These are phyloP conservation scores for Kwoniella pini DNA, from an alignment of 768 basidiomycete genomes.

Conservation along the genomic window DNA sequence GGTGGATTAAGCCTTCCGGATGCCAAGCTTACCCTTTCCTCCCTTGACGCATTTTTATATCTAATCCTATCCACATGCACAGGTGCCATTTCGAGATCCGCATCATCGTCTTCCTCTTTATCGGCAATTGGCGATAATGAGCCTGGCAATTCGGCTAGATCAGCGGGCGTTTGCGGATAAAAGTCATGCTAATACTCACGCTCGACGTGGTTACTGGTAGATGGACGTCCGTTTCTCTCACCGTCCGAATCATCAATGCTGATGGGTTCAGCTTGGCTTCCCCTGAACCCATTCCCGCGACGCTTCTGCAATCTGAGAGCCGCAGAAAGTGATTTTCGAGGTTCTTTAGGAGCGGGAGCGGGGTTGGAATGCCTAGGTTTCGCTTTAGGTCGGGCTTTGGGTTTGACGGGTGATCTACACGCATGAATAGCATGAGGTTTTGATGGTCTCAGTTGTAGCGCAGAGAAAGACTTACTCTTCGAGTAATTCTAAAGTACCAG, in stretches of 20 bases:
- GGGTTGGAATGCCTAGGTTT: conserved; percentile 19
- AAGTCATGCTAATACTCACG: neutral
- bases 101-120: neutral
- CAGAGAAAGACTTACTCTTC: conserved; percentile 59
- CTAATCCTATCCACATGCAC: conserved; percentile 1
- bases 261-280: conserved; percentile 25
- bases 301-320: neutral
- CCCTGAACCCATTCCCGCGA: conserved; percentile 2
- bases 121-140: conserved; percentile 8
- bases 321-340: conserved; percentile 16
- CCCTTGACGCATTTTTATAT: conserved; percentile 30
- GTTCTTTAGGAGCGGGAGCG: conserved; percentile 5
- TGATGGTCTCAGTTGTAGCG: neutral
- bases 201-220: conserved; percentile 1
- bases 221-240: conserved; percentile 21
- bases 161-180: too few relatives aligned
- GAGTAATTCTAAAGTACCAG: conserved; percentile 80
- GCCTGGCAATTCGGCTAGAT: neutral
- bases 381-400: conserved; percentile 18
- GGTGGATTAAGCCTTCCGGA: too few relatives aligned
- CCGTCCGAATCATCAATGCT: conserved; percentile 37
- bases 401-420: conserved; percentile 23
- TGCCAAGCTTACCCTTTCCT: conserved; percentile 25
- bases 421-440: neutral
- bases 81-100: neutral